Evolutionary conservation across 2,329 filamentous ascomycete species (phyloP), one percentile per base, ranked within the genome.

Genomic region (Lasiodiplodia sp.): DNA sequence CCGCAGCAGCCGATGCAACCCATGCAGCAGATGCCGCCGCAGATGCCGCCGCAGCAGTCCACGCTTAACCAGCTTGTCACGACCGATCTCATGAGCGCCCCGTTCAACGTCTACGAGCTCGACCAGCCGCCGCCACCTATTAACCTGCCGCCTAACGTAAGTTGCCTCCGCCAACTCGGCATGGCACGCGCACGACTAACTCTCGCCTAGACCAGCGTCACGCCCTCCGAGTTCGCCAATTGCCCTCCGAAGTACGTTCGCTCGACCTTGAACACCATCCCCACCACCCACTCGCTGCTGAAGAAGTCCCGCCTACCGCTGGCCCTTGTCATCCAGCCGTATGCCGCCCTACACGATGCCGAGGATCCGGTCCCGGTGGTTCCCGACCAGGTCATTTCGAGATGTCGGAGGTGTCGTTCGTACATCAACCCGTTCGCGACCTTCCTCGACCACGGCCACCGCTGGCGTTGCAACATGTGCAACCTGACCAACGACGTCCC

Each of bases 401-500:
- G 96, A 76, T 99, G 96, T 85, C 89, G 96, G 80, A 91, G 96
- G 82, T 99, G 96, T 82, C 88, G 96, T 74, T 96, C 95, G 68
- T 98, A 98, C 80, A 98, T 98, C 85, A 98, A 98, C 79, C 94
- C 96, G 14, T 99, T 95, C 74, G 96, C 97, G 69, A 93, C 93
- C 57, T 99, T 99, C 83, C 84, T 99, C 70, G 96, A 99, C 75
- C 93, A 98, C 77, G 96, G 96, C 57, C 96, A 99, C 82, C 89
- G 96, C 77, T 99, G 96, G 96, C 91, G 95, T 77, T 99, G 96
- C 84, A 99, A 99, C 83, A 97, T 99, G 94, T 99, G 96, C 82
- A 98, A 97, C 81, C 86, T 99, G 72, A 97, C 94, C 74, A 99
- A 99, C 79, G 96, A 99, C 75, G 95, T 98, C 49, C 96, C 96